These are phyloP conservation scores for Avena insularis DNA, from an alignment of 176 grass and related monocot genomes.

Conservation along the genomic window DNA sequence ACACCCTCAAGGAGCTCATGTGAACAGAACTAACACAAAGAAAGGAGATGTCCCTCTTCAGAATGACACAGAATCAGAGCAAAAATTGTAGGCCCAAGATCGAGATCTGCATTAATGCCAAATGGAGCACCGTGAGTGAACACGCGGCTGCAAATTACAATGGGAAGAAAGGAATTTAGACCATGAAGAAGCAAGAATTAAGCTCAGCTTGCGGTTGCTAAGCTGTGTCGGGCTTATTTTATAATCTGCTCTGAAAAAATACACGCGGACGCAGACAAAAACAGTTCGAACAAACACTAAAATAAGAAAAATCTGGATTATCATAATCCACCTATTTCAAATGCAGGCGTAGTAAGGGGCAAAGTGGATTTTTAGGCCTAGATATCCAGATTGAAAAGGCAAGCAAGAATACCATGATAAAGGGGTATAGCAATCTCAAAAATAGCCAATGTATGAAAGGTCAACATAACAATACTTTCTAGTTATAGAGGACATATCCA, in stretches of 20 bases:
- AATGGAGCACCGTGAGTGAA: constrained; percentile 9
- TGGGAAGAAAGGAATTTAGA: background rate
- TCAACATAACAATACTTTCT: background rate
- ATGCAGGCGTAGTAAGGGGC: background rate
- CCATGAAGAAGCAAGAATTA: constrained; percentile 2
- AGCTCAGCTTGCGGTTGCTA: no score
- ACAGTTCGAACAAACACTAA: no score
- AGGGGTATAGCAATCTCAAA: background rate
- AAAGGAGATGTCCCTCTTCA: background rate
- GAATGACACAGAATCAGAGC: background rate
- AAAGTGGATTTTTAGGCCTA: background rate
- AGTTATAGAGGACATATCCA: background rate
- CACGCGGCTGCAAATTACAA: background rate
- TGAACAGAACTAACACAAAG: constrained; percentile 32
- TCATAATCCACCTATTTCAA: no score
- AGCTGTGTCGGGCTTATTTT: no score
- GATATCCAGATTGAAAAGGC: constrained; percentile 22
- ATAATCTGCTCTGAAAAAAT: no score
- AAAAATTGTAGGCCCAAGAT: constrained; percentile 6
- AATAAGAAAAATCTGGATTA: no score
- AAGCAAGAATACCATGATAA: background rate
- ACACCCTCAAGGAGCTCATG: background rate
- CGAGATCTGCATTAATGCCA: constrained; percentile 34
- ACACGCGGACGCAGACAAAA: no score
- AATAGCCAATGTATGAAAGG: background rate